phyloP scores from a whole-genome alignment of 805 yeast species.

The Maudiozyma bulderi region DNA sequence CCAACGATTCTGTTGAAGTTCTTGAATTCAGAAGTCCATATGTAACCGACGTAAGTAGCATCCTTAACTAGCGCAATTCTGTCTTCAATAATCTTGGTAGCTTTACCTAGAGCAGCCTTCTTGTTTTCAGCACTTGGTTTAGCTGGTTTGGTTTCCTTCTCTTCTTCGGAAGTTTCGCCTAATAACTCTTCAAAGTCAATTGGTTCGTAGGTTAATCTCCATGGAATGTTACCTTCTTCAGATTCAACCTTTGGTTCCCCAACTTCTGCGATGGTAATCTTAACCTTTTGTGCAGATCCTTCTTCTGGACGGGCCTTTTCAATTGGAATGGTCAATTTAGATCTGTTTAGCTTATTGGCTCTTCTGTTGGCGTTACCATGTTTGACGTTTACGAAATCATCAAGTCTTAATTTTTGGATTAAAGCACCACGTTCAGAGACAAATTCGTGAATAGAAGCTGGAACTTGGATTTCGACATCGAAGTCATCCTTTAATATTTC shows the following conservation, averaged over 20 bases:
- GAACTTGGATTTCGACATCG: conserved; percentile 45
- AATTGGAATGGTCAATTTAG: conserved; percentile 38
- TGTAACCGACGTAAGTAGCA: conserved; percentile 47
- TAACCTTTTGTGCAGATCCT: conserved; percentile 27
- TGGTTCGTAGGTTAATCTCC: conserved; percentile 48
- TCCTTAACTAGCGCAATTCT: conserved; percentile 39
- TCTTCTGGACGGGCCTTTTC: conserved; percentile 35
- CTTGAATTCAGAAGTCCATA: conserved; percentile 45
- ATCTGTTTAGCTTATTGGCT: conserved; percentile 42
- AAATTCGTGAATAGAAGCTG: conserved; percentile 46
- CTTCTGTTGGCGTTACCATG: conserved; percentile 44
- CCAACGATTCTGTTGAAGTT: conserved; percentile 62
- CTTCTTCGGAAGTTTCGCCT: conserved; percentile 31
- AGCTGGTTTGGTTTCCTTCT: conserved; percentile 40
- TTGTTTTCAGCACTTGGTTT: conserved; percentile 33
- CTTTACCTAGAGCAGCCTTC: conserved; percentile 36
- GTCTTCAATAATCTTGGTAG: conserved; percentile 33
- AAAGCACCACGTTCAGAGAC: conserved; percentile 62
- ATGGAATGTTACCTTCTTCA: conserved; percentile 40
- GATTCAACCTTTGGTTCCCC: conserved; percentile 16
- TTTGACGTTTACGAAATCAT: conserved; percentile 47
- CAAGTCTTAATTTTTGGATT: conserved; percentile 42
- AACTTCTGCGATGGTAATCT: conserved; percentile 39
- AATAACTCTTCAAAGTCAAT: conserved; percentile 23
- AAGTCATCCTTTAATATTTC: conserved; percentile 53